Evolutionary conservation across 352 stramenopile species (phyloP).

Genomic region (Phytophthora fragariae): DNA sequence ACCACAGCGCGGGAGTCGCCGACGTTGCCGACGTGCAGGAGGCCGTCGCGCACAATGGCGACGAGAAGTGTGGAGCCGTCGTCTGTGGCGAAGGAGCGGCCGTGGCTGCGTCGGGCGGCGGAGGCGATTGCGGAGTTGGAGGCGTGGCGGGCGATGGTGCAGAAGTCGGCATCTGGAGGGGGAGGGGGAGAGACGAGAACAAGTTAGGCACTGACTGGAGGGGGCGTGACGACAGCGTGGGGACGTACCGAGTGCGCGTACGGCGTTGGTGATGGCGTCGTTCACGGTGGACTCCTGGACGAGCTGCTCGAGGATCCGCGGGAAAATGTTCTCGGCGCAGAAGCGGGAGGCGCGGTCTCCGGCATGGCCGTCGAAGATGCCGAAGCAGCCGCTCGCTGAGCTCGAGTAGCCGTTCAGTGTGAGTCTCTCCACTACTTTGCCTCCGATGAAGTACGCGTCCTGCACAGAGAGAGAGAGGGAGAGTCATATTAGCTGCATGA

Average conservation of each 20-base stretch:
- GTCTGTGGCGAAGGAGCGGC: conserved; percentile 68
- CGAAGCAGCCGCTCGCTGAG: conserved; percentile 71
- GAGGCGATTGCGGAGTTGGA: conserved; percentile 44
- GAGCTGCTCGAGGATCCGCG: conserved; percentile 63
- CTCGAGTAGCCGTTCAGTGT: conserved; percentile 84
- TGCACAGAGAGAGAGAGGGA: too few species aligned
- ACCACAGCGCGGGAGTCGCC: conserved; percentile 85
- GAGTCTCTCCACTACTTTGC: conserved; percentile 59
- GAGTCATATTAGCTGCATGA: not conserved
- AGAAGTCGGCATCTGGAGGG: conserved; percentile 69
- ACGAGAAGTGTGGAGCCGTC: conserved; percentile 84
- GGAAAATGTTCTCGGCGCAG: conserved; percentile 79
- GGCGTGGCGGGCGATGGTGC: conserved; percentile 54
- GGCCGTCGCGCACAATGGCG: conserved; percentile 72
- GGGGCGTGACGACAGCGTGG: too few species aligned
- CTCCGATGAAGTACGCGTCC: conserved; percentile 87
- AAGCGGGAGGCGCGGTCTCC: conserved; percentile 82
- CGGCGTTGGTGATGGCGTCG: conserved; percentile 63
- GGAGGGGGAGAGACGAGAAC: conserved; percentile 3
- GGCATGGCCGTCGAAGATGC: conserved; percentile 86
- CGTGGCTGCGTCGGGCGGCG: conserved; percentile 26
- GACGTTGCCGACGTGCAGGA: conserved; percentile 83
- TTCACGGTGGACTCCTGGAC: conserved; percentile 43
- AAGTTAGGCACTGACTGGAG: conserved; percentile 2
- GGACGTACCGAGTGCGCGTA: conserved; percentile 65